Evolutionary conservation across 176 grass and related monocot species (phyloP), one percentile per base, ranked within the genome.

Genomic region (Thinopyrum elongatum): DNA sequence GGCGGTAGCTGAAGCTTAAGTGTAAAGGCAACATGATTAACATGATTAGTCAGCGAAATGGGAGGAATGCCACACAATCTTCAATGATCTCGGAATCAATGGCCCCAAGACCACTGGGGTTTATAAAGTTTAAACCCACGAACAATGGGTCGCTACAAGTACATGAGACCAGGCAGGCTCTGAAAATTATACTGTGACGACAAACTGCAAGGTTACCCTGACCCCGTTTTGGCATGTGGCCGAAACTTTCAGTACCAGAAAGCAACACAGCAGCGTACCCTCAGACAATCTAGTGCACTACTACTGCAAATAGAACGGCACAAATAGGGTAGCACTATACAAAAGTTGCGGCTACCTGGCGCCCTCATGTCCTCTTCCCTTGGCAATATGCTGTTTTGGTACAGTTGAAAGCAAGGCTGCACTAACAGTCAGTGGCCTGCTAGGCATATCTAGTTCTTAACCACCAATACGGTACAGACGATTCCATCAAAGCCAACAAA

Each of bases 401-500:
- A 51, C 33, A 53, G 68, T 7, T 65, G 22, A 74, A 62, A 73
- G 27, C 83, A 15, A 85, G 28, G 42, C 14, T 68, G 62, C 62
- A 78, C 30, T 42, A 70, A 35, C 16, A 26, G 42, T 77, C 74
- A 77, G 42, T 38, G 14, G 28, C 39, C 41, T 29, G 39, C 42
- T 36, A 38, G 7, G 60, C 30, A 35, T 51, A 35, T 51, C 58
- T 84, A 65, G 42, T 5, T 76, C 39, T 84, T 77, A 22, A 57
- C 61, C 41, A 75, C 55, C 55, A 22, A 58, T 58, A 58, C 55
- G 53, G n/a, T 22, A 58, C 55, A 78, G 7, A 63, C 3, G 41
- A 76, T 53, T 80, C 70, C 42, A 88, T 28, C 47, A 41, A 80
- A 17, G 84, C n/a, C 81, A 92, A 82, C 84, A 82, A 84, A 73